Evolutionary conservation across 2,329 filamentous ascomycete species (phyloP).

Genomic region (Nigrospora oryzae): DNA sequence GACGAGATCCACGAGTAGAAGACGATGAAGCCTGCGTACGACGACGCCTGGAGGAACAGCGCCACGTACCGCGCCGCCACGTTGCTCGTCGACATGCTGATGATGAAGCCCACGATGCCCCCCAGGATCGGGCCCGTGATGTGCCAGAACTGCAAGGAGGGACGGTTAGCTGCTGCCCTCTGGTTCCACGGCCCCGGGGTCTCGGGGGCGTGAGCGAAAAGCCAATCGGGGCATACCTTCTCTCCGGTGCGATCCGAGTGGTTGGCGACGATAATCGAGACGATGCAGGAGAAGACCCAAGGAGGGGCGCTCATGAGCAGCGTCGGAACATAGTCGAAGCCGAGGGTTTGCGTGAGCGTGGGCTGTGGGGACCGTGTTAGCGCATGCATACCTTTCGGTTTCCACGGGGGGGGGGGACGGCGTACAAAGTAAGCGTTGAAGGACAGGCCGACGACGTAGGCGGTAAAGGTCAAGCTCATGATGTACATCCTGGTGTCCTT

Average conservation of each 20-base stretch:
- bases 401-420: too few species aligned
- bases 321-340: conserved; percentile 42
- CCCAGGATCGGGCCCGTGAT: conserved; percentile 43
- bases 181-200: neutral
- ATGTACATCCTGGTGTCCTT: conserved; percentile 55
- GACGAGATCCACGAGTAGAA: conserved; percentile 51
- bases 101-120: conserved; percentile 49
- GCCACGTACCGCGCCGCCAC: conserved; percentile 50
- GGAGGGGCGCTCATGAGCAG: conserved; percentile 49
- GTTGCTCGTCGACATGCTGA: conserved; percentile 49
- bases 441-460: conserved; percentile 49
- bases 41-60: conserved; percentile 49
- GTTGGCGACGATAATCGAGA: conserved; percentile 47
- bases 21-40: conserved; percentile 51
- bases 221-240: conserved; percentile 25
- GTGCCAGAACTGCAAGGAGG: conserved; percentile 41
- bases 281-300: conserved; percentile 49
- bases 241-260: conserved; percentile 47
- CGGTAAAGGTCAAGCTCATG: conserved; percentile 54
- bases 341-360: conserved; percentile 42
- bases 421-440: conserved; percentile 51
- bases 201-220: neutral
- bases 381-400: neutral
- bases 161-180: neutral
- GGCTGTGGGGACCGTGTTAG: conserved; percentile 23